phyloP scores from a whole-genome alignment of 2,329 filamentous ascomycete species.

The Furcasterigmium furcatum region DNA sequence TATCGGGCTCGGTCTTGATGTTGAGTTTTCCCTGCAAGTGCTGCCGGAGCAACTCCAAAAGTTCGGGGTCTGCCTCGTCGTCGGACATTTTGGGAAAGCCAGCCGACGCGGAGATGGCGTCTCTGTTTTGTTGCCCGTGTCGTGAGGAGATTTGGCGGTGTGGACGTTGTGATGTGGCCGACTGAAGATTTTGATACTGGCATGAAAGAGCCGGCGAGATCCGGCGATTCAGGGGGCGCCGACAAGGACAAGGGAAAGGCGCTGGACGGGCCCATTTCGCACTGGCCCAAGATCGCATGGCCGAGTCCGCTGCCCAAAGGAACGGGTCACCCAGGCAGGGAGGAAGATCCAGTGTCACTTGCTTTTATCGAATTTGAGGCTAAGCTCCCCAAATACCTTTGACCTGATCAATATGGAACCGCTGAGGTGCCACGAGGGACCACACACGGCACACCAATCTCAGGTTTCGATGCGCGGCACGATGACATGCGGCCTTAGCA shows the following conservation, averaged over 20 bases:
- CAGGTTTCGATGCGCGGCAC: too few relatives aligned
- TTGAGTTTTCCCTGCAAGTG: slow-evolving; percentile 63
- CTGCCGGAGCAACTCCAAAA: slow-evolving; percentile 80
- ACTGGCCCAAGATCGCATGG: background rate
- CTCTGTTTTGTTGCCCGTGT: background rate
- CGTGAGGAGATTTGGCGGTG: background rate
- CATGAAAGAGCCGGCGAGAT: background rate
- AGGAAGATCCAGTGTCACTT: too few relatives aligned
- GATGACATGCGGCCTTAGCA: too few relatives aligned
- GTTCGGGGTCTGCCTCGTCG: slow-evolving; percentile 85
- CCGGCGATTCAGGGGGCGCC: background rate
- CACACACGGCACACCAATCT: too few relatives aligned
- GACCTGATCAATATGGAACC: too few relatives aligned
- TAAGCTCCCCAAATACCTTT: too few relatives aligned
- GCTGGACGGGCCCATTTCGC: background rate
- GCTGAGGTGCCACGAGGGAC: too few relatives aligned
- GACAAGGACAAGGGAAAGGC: background rate
- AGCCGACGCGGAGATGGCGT: background rate
- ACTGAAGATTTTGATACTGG: background rate
- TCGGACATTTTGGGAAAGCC: slow-evolving; percentile 66
- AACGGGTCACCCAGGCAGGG: too few relatives aligned
- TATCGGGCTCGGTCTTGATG: slow-evolving; percentile 63
- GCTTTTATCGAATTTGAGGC: too few relatives aligned
- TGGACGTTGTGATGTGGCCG: background rate
- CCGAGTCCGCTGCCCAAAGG: too few relatives aligned